Conservation (phyloP, 1,139 yeast species). For the Geotrichum europaeum region DNA sequence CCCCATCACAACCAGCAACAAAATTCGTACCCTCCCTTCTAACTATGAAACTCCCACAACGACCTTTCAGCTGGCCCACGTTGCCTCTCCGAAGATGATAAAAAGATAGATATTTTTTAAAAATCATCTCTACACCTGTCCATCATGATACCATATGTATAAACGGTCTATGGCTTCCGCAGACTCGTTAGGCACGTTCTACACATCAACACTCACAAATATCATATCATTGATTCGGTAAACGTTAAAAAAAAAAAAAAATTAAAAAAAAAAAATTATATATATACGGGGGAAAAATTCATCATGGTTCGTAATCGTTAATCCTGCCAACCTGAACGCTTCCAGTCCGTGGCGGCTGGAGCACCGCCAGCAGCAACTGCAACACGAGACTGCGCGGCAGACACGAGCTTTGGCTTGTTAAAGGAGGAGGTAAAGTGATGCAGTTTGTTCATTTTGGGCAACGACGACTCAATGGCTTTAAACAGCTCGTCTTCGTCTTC, state of each 20-base stretch:
- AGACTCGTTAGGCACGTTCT: too few relatives aligned
- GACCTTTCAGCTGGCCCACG: too few relatives aligned
- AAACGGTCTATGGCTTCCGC: too few relatives aligned
- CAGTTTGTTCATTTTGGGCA: neutral
- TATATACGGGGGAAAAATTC: neutral
- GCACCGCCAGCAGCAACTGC: neutral
- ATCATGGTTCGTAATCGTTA: neutral
- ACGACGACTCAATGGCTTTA: conserved; percentile 11
- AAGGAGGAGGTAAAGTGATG: neutral
- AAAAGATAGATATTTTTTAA: too few relatives aligned
- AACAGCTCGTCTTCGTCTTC: conserved; percentile 28
- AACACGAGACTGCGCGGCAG: neutral
- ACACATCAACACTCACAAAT: neutral
- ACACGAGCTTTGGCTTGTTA: neutral
- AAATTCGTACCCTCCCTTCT: too few relatives aligned
- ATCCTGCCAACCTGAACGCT: neutral
- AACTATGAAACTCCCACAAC: too few relatives aligned
- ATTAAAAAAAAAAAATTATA: neutral
- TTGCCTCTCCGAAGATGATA: too few relatives aligned
- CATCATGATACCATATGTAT: neutral
- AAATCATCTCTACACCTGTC: too few relatives aligned
- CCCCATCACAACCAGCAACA: too few relatives aligned
- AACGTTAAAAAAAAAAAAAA: neutral
- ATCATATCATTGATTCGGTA: neutral
- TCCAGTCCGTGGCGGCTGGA: neutral